Conservation (phyloP, 305 asterid genomes). For the Withania somnifera region DNA sequence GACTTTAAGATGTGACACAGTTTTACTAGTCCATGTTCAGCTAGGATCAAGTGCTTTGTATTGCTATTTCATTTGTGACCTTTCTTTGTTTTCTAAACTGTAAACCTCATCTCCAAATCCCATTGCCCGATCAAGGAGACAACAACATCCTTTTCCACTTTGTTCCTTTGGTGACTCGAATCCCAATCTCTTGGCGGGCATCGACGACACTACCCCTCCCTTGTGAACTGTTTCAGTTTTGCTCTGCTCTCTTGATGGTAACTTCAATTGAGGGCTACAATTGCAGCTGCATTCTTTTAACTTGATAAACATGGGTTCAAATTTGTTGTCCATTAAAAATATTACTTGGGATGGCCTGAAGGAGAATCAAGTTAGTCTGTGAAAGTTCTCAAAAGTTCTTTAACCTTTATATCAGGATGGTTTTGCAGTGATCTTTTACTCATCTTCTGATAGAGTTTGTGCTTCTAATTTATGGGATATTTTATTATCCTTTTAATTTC, state of each 20-base stretch:
- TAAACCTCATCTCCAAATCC: background rate
- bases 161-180: background rate
- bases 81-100: background rate
- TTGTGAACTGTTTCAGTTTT: background rate
- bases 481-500: background rate
- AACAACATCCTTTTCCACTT: background rate
- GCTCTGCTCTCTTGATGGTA: background rate
- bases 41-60: background rate
- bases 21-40: background rate
- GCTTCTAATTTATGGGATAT: background rate
- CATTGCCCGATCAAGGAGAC: background rate
- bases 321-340: background rate
- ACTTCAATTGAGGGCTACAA: background rate
- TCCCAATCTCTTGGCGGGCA: background rate
- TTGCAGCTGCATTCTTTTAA: background rate
- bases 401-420: background rate
- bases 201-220: background rate
- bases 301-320: background rate
- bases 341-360: background rate
- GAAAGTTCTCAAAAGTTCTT: background rate
- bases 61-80: background rate
- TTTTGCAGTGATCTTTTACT: background rate
- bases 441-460: background rate
- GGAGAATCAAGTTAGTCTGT: background rate
- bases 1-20: background rate